phyloP scores from a whole-genome alignment of 75 land plant genomes.

The Selaginella tamariscina region DNA sequence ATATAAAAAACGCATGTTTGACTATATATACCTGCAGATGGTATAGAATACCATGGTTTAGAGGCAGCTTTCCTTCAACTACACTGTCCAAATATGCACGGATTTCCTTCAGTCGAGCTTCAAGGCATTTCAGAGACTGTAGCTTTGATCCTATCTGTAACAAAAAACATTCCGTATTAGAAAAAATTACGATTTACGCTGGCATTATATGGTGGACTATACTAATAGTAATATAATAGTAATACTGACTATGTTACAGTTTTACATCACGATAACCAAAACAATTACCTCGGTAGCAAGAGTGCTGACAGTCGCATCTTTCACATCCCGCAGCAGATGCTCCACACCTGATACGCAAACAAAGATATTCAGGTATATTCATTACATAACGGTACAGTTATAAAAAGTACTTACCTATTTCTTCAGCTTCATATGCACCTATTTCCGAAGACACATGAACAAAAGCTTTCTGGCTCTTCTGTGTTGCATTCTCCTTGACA shows the following conservation, averaged over 20 bases:
- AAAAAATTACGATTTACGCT: too few species aligned
- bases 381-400: neutral
- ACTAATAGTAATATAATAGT: too few species aligned
- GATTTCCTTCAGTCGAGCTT: constrained; percentile 74
- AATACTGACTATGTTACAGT: too few species aligned
- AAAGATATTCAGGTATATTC: neutral
- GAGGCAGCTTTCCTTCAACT: constrained; percentile 71
- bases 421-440: constrained; percentile 98
- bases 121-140: constrained; percentile 76
- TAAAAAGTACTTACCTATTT: constrained; percentile 55
- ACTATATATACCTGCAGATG: constrained; percentile 66
- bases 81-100: constrained; percentile 80
- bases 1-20: constrained; percentile 9
- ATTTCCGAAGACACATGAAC: constrained; percentile 94
- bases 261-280: too few species aligned
- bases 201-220: too few species aligned
- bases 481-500: constrained; percentile 98
- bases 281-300: constrained; percentile 80
- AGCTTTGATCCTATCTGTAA: constrained; percentile 80
- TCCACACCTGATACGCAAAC: constrained; percentile 81
- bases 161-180: too few species aligned
- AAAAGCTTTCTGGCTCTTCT: constrained; percentile 92
- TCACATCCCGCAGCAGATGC: constrained; percentile 90
- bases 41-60: constrained; percentile 93
- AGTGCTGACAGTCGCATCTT: constrained; percentile 92